Conservation (phyloP, 1,284 basidiomycete genomes). For the Sphagnurus paluster region DNA sequence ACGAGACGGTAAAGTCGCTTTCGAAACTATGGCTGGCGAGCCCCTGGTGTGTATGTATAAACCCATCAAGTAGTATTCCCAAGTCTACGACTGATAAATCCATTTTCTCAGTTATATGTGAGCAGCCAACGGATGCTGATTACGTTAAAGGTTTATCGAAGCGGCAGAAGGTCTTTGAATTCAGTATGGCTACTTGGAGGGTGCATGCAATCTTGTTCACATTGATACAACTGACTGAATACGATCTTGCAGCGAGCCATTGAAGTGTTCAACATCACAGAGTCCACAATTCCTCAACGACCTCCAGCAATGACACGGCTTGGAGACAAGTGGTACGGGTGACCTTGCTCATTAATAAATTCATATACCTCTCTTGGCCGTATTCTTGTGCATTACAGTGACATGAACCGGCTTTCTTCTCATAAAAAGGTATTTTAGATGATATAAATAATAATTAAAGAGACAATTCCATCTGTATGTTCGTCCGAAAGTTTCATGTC, state of each 20-base stretch:
- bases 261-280: slow-evolving; percentile 74
- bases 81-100: background rate
- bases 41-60: slow-evolving; percentile 69
- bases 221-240: background rate
- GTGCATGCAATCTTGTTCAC: slow-evolving; percentile 38
- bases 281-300: slow-evolving; percentile 66
- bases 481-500: too few species aligned
- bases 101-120: slow-evolving; percentile 51
- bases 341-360: slow-evolving; percentile 3
- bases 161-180: slow-evolving; percentile 83
- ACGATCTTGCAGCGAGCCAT: slow-evolving; percentile 63
- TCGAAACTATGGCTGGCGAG: slow-evolving; percentile 69
- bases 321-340: slow-evolving; percentile 72
- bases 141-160: slow-evolving; percentile 65
- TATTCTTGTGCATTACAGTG: background rate
- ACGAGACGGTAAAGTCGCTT: slow-evolving; percentile 76
- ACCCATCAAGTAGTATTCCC: background rate
- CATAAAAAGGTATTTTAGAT: too few species aligned
- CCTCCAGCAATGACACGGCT: slow-evolving; percentile 52
- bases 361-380: background rate
- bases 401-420: background rate
- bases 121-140: slow-evolving; percentile 64
- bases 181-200: slow-evolving; percentile 82
- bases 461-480: too few species aligned
- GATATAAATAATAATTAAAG: too few species aligned